A percentile compares a stretch with the other conserved stretches of the same genome.
phyloP scores from a whole-genome alignment of 768 basidiomycete species.

The Leccinum pellstonianum region DNA sequence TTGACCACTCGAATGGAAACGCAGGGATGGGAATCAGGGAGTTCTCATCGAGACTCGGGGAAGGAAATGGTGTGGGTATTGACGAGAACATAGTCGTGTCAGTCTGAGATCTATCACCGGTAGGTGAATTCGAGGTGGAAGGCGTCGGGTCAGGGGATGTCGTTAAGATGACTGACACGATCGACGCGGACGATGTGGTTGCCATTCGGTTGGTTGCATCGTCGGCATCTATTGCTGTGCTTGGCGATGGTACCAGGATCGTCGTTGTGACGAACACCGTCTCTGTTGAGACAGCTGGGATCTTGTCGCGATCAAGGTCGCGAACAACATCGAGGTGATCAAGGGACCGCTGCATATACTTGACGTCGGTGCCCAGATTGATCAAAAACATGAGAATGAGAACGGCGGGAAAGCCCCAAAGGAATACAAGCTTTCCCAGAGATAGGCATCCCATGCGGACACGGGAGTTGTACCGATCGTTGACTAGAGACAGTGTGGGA shows the following conservation, averaged over 20 bases:
- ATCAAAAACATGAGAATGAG: conserved; percentile 20
- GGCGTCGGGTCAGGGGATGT: conserved; percentile 3
- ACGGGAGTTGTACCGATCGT: conserved; percentile 7
- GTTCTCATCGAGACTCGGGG: conserved; percentile 13
- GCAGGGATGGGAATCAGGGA: conserved; percentile 20
- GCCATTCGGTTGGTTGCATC: conserved; percentile 5
- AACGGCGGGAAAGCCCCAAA: conserved; percentile 18
- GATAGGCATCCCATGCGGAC: conserved; percentile 11
- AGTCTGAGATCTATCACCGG: conserved; percentile 13
- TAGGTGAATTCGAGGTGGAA: conserved; percentile 5
- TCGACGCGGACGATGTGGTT: conserved; percentile 4
- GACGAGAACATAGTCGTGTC: conserved; percentile 11
- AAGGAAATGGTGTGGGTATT: conserved; percentile 15
- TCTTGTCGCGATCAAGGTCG: conserved; percentile 7
- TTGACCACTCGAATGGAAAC: conserved; percentile 31
- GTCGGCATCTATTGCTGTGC: neutral
- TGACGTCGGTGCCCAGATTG: conserved; percentile 30
- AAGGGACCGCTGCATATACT: conserved; percentile 24
- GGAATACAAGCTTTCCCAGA: conserved; percentile 11
- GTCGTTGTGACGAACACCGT: conserved; percentile 35
- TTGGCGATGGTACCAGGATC: conserved; percentile 14
- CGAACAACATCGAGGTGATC: conserved; percentile 18
- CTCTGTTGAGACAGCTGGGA: conserved; percentile 12
- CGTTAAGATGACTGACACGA: conserved; percentile 10
- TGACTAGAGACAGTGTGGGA: conserved; percentile 47